Base-by-base conservation (phyloP, 2,329 filamentous ascomycete genomes). In the Botrytis sinoallii region DNA sequence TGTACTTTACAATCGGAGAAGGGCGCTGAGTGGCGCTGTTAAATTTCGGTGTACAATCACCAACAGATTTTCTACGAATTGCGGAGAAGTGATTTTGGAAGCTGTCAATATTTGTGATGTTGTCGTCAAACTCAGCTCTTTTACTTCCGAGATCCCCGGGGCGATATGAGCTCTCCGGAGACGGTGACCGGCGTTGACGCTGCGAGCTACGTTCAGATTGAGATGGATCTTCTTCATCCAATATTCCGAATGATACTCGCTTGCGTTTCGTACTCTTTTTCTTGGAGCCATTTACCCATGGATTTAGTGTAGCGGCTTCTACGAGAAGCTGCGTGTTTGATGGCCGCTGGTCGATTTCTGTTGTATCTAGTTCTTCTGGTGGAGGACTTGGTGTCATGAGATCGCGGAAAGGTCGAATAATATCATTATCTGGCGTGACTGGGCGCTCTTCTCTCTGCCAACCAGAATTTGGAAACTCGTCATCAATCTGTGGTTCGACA, bases 211-310 rank as follows among this genome's bases (percentile, higher is more conserved):
- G n/a, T 63, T 52, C 65, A 42, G 59, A 48, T 38, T 59, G 35
- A 9, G 18, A 18, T 40, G 63, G 35, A 10, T 75, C 40, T 38
- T 61, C 57, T 4, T 70, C 71, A 59, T n/a, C 75, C 29, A 74
- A 61, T 38, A 73, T 32, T n/a, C 75, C 75, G 72, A 81, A 81
- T 25, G 79, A 81, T 9, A 81, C 80, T 18, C 77, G 71, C 74
- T 81, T 81, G 35, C 66, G 66, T 25, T 75, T 76, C 22, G 70
- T 57, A 64, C 74, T 78, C 32, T 14, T 66, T 2, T 71, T 76
- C 32, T 76, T 77, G 5, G 70, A 65, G 16, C 46, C 75, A 32
- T 71, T 76, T 40, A 68, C 71, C 80, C 80, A 81, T 6, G 80
- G 79, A 75, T 81, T 81, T 7, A 69, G 74, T 8, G 73, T 75